phyloP scores from a whole-genome alignment of 2,329 filamentous ascomycete genomes.

The Phialocephala subalpina region DNA sequence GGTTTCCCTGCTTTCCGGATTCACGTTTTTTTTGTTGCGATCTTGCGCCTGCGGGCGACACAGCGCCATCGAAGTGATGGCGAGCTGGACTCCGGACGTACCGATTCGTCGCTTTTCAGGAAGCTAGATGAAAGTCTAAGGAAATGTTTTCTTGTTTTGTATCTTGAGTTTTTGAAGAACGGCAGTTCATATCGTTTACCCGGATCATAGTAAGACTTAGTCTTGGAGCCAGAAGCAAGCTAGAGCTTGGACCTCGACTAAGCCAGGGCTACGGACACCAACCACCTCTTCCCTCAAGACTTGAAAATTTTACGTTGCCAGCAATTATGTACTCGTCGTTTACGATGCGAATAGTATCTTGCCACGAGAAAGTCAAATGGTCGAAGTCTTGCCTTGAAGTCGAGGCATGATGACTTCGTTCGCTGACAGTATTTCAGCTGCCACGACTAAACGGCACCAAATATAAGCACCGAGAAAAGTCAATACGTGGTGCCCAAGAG shows the following conservation, averaged over 20 bases:
- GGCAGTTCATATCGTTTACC: too few relatives aligned
- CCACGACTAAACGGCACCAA: too few relatives aligned
- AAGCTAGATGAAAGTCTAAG: background rate
- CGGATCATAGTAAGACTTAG: too few relatives aligned
- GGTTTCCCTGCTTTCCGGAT: background rate
- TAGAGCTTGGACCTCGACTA: too few relatives aligned
- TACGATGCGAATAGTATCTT: background rate
- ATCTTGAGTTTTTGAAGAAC: background rate
- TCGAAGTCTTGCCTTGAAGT: background rate
- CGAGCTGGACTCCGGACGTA: conserved; percentile 1
- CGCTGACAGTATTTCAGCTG: background rate
- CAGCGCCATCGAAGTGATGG: background rate
- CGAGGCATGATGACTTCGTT: background rate
- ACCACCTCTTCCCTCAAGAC: too few relatives aligned
- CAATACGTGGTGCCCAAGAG: background rate
- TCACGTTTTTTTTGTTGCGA: background rate
- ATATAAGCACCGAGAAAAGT: background rate
- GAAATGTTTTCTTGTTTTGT: background rate
- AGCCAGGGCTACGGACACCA: too few relatives aligned
- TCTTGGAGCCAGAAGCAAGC: too few relatives aligned
- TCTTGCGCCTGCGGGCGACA: background rate
- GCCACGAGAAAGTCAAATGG: background rate
- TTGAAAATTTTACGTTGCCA: background rate
- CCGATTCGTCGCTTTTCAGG: background rate
- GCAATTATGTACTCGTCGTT: background rate